phyloP scores from a whole-genome alignment of 2,329 filamentous ascomycete genomes.

The Aspergillus fijiensis region DNA sequence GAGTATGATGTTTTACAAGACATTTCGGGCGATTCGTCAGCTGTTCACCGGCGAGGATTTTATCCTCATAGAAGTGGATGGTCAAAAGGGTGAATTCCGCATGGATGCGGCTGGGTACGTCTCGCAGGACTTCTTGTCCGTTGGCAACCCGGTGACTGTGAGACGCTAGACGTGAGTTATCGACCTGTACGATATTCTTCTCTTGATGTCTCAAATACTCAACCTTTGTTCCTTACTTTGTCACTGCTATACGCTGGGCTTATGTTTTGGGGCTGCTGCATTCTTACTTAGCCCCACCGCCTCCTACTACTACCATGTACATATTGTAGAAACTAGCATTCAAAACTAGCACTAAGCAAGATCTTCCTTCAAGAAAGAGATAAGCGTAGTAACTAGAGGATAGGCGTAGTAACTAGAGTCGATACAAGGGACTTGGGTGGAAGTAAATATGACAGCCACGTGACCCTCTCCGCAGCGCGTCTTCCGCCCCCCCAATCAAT shows the following conservation, averaged over 20 bases:
- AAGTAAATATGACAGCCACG: slow-evolving; percentile 18
- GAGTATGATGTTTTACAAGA: slow-evolving; percentile 31
- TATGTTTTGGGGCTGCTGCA: not conserved
- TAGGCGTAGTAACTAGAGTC: too few relatives aligned
- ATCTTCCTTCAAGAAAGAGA: too few relatives aligned
- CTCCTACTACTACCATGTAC: slow-evolving; percentile 11
- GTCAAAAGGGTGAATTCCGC: slow-evolving; percentile 35
- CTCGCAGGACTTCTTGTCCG: slow-evolving; percentile 34
- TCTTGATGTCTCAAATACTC: slow-evolving; percentile 16
- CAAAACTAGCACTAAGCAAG: not conserved
- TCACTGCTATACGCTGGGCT: not conserved
- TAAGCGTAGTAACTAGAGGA: too few relatives aligned
- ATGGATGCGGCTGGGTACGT: slow-evolving; percentile 41
- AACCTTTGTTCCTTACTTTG: not conserved
- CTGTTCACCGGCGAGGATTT: slow-evolving; percentile 44
- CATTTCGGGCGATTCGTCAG: slow-evolving; percentile 38
- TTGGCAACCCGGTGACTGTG: slow-evolving; percentile 31
- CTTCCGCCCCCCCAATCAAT: slow-evolving; percentile 6
- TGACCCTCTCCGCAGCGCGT: slow-evolving; percentile 29
- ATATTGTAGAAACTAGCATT: not conserved
- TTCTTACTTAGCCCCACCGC: not conserved
- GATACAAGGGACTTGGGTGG: too few relatives aligned
- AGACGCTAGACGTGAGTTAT: slow-evolving; percentile 6
- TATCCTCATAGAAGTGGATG: slow-evolving; percentile 39
- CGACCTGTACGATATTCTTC: slow-evolving; percentile 9